Conservation (phyloP, 495 filamentous ascomycete genomes). For the Penicillium pancosmium region DNA sequence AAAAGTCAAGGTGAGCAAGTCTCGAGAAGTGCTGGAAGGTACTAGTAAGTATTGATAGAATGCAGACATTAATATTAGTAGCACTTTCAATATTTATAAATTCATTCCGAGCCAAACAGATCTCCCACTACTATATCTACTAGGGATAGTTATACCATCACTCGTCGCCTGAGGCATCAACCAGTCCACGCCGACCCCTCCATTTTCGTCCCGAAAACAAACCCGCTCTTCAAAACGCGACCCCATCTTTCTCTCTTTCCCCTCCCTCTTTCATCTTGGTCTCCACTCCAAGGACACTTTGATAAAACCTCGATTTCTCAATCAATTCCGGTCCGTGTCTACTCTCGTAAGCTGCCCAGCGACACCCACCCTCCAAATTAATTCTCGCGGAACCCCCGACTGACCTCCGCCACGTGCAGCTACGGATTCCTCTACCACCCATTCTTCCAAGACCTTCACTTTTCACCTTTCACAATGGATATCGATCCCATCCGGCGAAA, state of each 20-base stretch:
- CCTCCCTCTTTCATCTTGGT: not conserved
- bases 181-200: constrained; percentile 15
- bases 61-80: too few species aligned
- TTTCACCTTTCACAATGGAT: constrained; percentile 50
- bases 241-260: constrained; percentile 5
- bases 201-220: constrained; percentile 29
- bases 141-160: not conserved
- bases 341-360: constrained; percentile 5
- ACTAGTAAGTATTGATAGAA: too few species aligned
- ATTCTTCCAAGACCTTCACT: not conserved
- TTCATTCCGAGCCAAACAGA: not conserved
- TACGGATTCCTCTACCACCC: constrained; percentile 1
- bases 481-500: constrained; percentile 84
- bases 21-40: too few species aligned
- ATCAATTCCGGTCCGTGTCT: not conserved
- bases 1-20: too few species aligned
- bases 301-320: not conserved
- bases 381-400: not conserved
- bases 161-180: constrained; percentile 12
- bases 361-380: constrained; percentile 7
- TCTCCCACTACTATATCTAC: not conserved
- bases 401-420: constrained; percentile 14
- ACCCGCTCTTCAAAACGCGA: constrained; percentile 15
- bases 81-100: too few species aligned
- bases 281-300: not conserved